Conservation (phyloP, 2,329 filamentous ascomycete species). For the Alternaria brassicicola region DNA sequence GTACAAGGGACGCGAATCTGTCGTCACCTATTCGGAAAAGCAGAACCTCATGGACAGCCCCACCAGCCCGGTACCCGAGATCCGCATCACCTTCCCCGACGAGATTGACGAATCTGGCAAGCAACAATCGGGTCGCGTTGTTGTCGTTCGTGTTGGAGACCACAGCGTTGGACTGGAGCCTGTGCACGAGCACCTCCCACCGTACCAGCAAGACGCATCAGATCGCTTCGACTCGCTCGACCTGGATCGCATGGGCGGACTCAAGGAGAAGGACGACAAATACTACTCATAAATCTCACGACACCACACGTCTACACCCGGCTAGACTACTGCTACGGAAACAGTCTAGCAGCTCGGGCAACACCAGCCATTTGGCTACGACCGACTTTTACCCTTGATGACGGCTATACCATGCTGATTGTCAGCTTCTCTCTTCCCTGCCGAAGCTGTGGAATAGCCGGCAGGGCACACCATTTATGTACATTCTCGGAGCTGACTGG, state of each 20-base stretch:
- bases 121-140: slow-evolving; percentile 81
- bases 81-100: slow-evolving; percentile 96
- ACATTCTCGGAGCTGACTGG: slow-evolving; percentile 47
- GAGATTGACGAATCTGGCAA: slow-evolving; percentile 86
- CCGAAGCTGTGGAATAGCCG: slow-evolving; percentile 20
- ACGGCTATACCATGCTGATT: slow-evolving; percentile 41
- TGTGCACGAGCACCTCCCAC: slow-evolving; percentile 77
- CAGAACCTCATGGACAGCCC: slow-evolving; percentile 79
- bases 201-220: slow-evolving; percentile 82
- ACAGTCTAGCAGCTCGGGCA: slow-evolving; percentile 22
- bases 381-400: slow-evolving; percentile 42
- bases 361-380: slow-evolving; percentile 47
- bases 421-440: slow-evolving; percentile 24
- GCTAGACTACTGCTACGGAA: slow-evolving; percentile 21
- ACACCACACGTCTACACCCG: slow-evolving; percentile 18
- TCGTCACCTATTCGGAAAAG: slow-evolving; percentile 81
- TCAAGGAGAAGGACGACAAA: slow-evolving; percentile 84
- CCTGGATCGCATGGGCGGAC: slow-evolving; percentile 89
- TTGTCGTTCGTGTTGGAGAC: slow-evolving; percentile 90
- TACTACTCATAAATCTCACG: slow-evolving; percentile 37
- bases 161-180: slow-evolving; percentile 88
- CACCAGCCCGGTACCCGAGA: slow-evolving; percentile 83
- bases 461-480: slow-evolving; percentile 35
- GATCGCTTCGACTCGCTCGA: slow-evolving; percentile 91
- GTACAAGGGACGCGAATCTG: slow-evolving; percentile 64